These are phyloP conservation scores for Aspergillus novoparasiticus DNA, from an alignment of 2,329 filamentous ascomycete species.

Conservation along the genomic window DNA sequence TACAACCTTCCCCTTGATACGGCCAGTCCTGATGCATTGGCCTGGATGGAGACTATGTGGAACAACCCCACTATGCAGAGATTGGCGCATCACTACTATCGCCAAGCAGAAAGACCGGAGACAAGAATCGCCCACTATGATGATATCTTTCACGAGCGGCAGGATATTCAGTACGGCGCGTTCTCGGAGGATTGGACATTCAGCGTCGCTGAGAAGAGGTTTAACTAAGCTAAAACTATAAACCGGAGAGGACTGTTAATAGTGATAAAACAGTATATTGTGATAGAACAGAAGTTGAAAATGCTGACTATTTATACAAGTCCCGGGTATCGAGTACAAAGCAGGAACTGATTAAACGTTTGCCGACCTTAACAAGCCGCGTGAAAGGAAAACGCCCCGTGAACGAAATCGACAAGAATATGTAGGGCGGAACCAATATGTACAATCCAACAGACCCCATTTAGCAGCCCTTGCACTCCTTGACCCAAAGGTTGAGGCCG, in stretches of 20 bases:
- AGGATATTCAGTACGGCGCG: constrained; percentile 28
- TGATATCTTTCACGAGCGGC: constrained; percentile 30
- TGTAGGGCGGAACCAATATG: not conserved
- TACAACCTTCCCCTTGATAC: constrained; percentile 32
- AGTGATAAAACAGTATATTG: not conserved
- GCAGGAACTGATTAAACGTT: not conserved
- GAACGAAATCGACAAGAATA: not conserved
- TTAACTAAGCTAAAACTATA: not conserved
- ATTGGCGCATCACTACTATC: constrained; percentile 29
- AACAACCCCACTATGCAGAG: constrained; percentile 28
- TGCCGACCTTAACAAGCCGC: not conserved
- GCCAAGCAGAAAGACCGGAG: constrained; percentile 32
- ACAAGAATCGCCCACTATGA: constrained; percentile 33
- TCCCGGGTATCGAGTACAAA: not conserved
- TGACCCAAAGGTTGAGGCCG: constrained; percentile 25
- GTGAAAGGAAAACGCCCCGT: not conserved
- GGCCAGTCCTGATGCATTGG: constrained; percentile 29
- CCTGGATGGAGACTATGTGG: constrained; percentile 41
- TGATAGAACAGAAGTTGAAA: not conserved
- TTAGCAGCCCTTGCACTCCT: constrained; percentile 29
- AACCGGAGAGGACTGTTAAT: not conserved
- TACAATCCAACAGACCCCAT: not conserved
- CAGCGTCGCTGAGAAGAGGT: constrained; percentile 9
- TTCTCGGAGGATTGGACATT: constrained; percentile 36
- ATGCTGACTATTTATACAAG: not conserved